These are phyloP conservation scores for Geotrichum citri-aurantii DNA, from an alignment of 1,139 yeast genomes.

Conservation along the genomic window DNA sequence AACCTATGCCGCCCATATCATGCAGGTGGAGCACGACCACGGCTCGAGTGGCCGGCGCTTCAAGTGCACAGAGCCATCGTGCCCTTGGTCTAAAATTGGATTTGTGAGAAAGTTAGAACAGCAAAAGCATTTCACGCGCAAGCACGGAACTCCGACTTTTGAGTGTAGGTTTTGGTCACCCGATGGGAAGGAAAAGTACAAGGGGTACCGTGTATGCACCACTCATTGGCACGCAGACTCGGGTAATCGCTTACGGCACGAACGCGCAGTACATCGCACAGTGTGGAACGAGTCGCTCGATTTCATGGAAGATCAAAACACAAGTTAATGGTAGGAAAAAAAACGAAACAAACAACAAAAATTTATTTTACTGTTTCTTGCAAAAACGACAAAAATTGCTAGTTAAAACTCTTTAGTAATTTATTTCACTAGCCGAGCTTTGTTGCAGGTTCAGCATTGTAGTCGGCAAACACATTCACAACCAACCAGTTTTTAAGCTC, in stretches of 20 bases:
- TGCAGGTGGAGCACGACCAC: constrained; percentile 24
- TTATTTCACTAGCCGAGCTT: too few species aligned
- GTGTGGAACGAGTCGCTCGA: constrained; percentile 11
- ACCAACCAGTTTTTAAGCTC: too few species aligned
- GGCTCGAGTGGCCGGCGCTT: constrained; percentile 24
- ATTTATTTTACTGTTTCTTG: too few species aligned
- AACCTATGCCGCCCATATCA: constrained; percentile 25
- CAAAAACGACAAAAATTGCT: too few species aligned
- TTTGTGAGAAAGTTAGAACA: constrained; percentile 16
- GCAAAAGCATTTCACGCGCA: constrained; percentile 22
- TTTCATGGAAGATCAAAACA: not conserved
- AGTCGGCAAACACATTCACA: too few species aligned
- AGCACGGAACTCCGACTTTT: constrained; percentile 30
- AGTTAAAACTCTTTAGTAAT: too few species aligned
- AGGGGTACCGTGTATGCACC: constrained; percentile 28
- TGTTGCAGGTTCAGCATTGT: too few species aligned
- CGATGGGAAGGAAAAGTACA: constrained; percentile 26
- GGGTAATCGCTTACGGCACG: constrained; percentile 31
- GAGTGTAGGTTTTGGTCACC: constrained; percentile 32
- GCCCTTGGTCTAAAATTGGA: constrained; percentile 28
- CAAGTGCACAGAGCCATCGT: constrained; percentile 28
- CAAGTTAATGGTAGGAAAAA: not conserved
- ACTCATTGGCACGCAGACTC: constrained; percentile 33
- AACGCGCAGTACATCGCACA: constrained; percentile 29
- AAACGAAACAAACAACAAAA: not conserved